A percentile compares a stretch with the other conserved stretches of the same genome.
phyloP scores from a whole-genome alignment of 768 basidiomycete genomes.

The Tulasnella sp. region DNA sequence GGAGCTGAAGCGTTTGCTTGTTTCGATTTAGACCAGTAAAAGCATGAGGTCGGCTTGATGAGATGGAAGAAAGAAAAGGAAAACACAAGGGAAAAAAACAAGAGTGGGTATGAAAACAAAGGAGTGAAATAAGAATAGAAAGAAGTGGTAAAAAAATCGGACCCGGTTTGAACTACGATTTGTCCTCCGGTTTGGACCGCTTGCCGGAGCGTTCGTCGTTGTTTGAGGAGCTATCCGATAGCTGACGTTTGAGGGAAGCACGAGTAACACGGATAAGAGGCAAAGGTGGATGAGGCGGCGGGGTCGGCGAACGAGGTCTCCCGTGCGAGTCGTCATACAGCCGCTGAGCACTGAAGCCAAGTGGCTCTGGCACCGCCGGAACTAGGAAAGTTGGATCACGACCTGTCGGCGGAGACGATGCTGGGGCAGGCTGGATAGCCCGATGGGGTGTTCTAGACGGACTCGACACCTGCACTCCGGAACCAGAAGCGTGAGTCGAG shows the following conservation, averaged over 20 bases:
- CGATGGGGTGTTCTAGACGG: not conserved
- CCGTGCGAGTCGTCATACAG: not conserved
- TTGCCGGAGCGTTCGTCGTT: not conserved
- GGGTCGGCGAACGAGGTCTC: not conserved
- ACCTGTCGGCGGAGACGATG: not conserved
- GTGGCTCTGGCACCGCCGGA: not conserved
- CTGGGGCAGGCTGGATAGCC: not conserved
- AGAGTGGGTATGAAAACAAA: not conserved
- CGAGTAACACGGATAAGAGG: not conserved
- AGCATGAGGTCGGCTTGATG: not conserved
- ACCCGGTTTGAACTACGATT: not conserved
- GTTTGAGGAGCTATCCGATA: not conserved
- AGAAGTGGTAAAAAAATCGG: not conserved
- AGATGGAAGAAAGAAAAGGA: not conserved
- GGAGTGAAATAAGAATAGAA: conserved; percentile 4
- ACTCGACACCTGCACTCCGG: not conserved
- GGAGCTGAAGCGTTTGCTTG: not conserved
- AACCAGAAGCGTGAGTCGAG: not conserved
- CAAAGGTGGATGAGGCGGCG: not conserved
- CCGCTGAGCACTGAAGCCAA: not conserved
- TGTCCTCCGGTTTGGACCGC: not conserved
- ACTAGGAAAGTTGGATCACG: not conserved
- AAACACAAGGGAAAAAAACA: not conserved
- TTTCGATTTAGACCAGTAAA: not conserved
- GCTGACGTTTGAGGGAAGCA: not conserved